Percentiles rank a stretch among this genome's conserved stretches.
Evolutionary conservation across 2,329 filamentous ascomycete genomes (phyloP).

Genomic region (Epicoccum nigrum): DNA sequence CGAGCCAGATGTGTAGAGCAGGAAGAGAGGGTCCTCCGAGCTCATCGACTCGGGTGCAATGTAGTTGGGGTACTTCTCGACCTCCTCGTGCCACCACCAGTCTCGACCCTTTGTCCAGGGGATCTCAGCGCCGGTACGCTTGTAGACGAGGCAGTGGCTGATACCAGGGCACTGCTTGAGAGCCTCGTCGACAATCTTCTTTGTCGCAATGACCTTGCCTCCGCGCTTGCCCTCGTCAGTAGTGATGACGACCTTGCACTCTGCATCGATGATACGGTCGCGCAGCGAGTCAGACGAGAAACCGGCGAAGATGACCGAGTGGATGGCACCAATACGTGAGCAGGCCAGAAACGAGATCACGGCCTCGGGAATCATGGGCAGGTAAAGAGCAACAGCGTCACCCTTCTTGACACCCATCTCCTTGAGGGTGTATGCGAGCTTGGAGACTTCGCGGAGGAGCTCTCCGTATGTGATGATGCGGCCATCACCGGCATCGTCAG

Average conservation of each 20-base stretch:
- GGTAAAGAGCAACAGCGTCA: conserved; percentile 94
- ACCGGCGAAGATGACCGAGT: conserved; percentile 97
- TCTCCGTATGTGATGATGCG: conserved; percentile 92
- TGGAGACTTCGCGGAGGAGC: conserved; percentile 89
- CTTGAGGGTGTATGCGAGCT: conserved; percentile 84
- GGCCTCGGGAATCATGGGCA: conserved; percentile 98
- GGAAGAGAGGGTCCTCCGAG: conserved; percentile 94
- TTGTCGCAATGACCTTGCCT: conserved; percentile 95
- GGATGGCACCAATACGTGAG: conserved; percentile 88
- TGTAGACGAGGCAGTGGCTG: conserved; percentile 84
- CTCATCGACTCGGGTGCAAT: conserved; percentile 86
- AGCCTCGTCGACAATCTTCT: conserved; percentile 98
- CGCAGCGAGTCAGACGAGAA: conserved; percentile 96
- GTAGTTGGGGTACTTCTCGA: conserved; percentile 94
- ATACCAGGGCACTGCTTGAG: conserved; percentile 95
- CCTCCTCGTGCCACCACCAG: conserved; percentile 98
- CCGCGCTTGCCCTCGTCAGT: conserved; percentile 97
- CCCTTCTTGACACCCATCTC: conserved; percentile 97
- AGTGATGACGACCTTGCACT: conserved; percentile 93
- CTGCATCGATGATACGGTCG: conserved; percentile 89
- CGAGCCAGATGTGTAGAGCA: conserved; percentile 96
- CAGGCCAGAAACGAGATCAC: conserved; percentile 90
- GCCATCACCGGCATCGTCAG: conserved; percentile 85
- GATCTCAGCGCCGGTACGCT: conserved; percentile 91
- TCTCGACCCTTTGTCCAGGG: conserved; percentile 90